Conservation (phyloP, 768 basidiomycete genomes). For the Mrakia blollopis region DNA sequence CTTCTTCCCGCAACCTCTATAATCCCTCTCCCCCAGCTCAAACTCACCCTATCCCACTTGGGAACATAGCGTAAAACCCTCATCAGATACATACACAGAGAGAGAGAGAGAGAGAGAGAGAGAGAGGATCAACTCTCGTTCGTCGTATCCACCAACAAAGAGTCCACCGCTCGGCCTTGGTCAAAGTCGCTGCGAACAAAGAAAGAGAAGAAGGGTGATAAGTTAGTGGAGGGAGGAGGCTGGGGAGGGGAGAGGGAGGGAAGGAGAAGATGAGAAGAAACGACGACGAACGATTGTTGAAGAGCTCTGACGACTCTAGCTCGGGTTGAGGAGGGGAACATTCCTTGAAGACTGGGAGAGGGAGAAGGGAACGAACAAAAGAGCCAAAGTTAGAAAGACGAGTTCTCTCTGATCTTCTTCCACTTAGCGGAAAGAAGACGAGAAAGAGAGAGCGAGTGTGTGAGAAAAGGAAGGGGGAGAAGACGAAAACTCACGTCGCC, state of each 20-base stretch:
- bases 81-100: too few species aligned
- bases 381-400: neutral
- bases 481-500: neutral
- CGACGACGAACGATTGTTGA: neutral
- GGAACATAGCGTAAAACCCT: too few species aligned
- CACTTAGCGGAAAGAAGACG: too few species aligned
- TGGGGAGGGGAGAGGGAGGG: neutral
- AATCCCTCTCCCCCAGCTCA: too few species aligned
- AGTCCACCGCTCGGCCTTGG: conserved; percentile 6
- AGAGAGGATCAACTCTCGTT: neutral
- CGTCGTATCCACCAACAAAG: neutral
- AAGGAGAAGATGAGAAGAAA: neutral
- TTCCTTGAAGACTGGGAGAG: neutral
- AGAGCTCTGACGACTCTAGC: neutral
- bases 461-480: neutral
- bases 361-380: neutral
- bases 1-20: too few species aligned
- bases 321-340: neutral
- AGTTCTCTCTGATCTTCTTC: neutral
- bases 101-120: too few species aligned
- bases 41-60: too few species aligned
- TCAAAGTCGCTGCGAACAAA: conserved; percentile 3
- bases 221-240: neutral
- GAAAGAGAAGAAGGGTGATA: neutral
- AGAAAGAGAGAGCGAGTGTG: too few species aligned